Evolutionary conservation across 1,284 basidiomycete genomes (phyloP), one percentile per base, ranked within the genome.

Genomic region (Rhodofomes roseus): DNA sequence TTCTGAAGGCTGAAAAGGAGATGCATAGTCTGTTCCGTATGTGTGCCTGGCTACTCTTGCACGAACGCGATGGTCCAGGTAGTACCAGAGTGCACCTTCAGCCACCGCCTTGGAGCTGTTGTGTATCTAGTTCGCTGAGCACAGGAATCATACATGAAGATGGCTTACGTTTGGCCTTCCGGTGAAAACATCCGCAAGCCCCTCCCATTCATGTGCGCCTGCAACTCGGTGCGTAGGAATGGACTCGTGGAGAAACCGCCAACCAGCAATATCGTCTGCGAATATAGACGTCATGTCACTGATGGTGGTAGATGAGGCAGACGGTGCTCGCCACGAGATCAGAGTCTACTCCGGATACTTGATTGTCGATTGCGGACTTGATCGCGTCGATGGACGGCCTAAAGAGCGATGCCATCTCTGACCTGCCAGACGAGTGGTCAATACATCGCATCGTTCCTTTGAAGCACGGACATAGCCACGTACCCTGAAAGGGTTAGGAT

Each of bases 401-500:
- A 11, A 34, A 34, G 4, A 34, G 31, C 31, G 4, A 4, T 5
- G 31, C 31, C 6, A 23, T 43, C n/a, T 20, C 22, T 1, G 64
- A 43, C 20, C 74, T 73, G 34, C 4, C 66, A 22, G 53, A 18
- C 18, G 46, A 34, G 16, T 18, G 27, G 27, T 23, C 18, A 39
- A 25, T 2, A 16, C 22, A 29, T 23, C 27, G 23, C 2, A 29
- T 23, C 16, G 12, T 12, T 12, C 14, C 22, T 11, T 44, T 5
- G 20, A 5, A 12, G 14, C 27, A 6, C n/a, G n/a, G n/a, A 25
- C 14, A 9, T 22, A 27, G 20, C 34, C 1, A 12, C 70, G 55
- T 58, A 78, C 79, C 77, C 77, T 9, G 70, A 60, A 0, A 79
- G 60, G 55, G 71, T 71, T 22, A 79, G 64, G 44, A 77, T 76